These are phyloP conservation scores for Pseudopyrenochaeta lycopersici DNA, from an alignment of 2,329 filamentous ascomycete species.

Conservation along the genomic window DNA sequence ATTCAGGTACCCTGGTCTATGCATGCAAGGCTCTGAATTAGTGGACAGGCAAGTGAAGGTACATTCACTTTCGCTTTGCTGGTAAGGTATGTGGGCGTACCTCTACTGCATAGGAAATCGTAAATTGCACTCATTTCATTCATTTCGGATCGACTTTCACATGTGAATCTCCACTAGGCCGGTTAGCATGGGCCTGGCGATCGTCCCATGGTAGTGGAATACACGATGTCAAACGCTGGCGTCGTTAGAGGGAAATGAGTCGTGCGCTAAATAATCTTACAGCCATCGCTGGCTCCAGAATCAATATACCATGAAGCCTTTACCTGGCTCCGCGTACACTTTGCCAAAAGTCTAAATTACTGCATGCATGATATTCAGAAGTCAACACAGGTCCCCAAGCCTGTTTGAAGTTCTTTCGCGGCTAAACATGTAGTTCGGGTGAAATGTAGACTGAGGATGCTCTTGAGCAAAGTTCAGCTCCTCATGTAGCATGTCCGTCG, in stretches of 20 bases:
- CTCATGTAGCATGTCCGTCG: too few relatives aligned
- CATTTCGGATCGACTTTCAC: slow-evolving; percentile 4
- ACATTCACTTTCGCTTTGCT: background rate
- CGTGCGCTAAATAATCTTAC: slow-evolving; percentile 15
- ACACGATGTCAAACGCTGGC: slow-evolving; percentile 21
- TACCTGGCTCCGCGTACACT: background rate
- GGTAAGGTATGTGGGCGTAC: background rate
- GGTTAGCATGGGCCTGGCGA: slow-evolving; percentile 22
- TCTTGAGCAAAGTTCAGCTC: too few relatives aligned
- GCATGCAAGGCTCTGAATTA: slow-evolving; percentile 6
- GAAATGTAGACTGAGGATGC: background rate
- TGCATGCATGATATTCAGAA: slow-evolving; percentile 5
- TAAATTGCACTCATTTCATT: background rate
- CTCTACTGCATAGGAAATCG: background rate
- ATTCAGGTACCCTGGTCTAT: slow-evolving; percentile 10
- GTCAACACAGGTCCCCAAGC: background rate
- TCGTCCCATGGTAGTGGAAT: slow-evolving; percentile 18
- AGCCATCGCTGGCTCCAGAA: slow-evolving; percentile 3
- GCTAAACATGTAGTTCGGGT: slow-evolving; percentile 9
- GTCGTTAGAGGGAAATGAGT: slow-evolving; percentile 13
- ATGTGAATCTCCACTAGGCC: slow-evolving; percentile 20
- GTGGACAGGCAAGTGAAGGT: slow-evolving; percentile 1
- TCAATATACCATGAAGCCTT: slow-evolving; percentile 10
- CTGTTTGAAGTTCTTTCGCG: slow-evolving; percentile 1
- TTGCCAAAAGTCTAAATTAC: slow-evolving; percentile 6